Percentiles rank a stretch among this genome's conserved stretches.
Conservation (phyloP, 345 rosid genomes). For the Arabidopsis thaliana region DNA sequence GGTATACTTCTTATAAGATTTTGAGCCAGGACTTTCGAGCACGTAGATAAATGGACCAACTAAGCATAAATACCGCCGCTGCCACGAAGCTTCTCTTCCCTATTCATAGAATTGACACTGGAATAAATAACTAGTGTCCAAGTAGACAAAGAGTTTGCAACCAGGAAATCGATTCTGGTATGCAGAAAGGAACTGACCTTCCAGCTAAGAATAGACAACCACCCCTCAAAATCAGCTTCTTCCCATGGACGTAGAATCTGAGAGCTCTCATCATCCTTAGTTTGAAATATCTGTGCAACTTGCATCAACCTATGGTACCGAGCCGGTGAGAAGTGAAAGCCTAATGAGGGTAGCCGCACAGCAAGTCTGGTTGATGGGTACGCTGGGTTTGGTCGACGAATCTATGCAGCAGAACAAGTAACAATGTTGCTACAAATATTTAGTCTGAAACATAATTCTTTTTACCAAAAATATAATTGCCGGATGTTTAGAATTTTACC, state of each 20-base stretch:
- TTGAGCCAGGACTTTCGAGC: slow-evolving; percentile 74
- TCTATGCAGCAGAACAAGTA: slow-evolving; percentile 54
- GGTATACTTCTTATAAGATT: slow-evolving; percentile 82
- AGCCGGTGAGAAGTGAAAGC: slow-evolving; percentile 97
- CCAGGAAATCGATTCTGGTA: slow-evolving; percentile 18
- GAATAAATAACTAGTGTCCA: slow-evolving; percentile 28
- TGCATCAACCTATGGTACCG: slow-evolving; percentile 98
- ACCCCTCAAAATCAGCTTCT: slow-evolving; percentile 95
- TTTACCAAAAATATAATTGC: slow-evolving; percentile 14
- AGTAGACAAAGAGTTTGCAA: slow-evolving; percentile 23
- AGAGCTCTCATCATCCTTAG: slow-evolving; percentile 58
- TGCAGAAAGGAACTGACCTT: slow-evolving; percentile 60
- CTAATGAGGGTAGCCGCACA: slow-evolving; percentile 81
- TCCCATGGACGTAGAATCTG: slow-evolving; percentile 73
- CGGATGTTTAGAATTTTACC: slow-evolving; percentile 53
- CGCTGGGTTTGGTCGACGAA: slow-evolving; percentile 72
- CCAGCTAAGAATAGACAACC: slow-evolving; percentile 77
- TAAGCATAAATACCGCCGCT: slow-evolving; percentile 78
- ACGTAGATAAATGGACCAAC: slow-evolving; percentile 91
- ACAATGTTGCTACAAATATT: slow-evolving; percentile 26
- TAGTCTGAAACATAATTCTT: slow-evolving; percentile 21
- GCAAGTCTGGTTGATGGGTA: slow-evolving; percentile 91
- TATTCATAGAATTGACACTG: slow-evolving; percentile 43
- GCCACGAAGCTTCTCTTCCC: slow-evolving; percentile 99
- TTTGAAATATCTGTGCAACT: slow-evolving; percentile 77